A percentile compares a stretch with the other conserved stretches of the same genome.
Evolutionary conservation across 2,329 filamentous ascomycete genomes (phyloP).

Genomic region (Fusarium multiceps): DNA sequence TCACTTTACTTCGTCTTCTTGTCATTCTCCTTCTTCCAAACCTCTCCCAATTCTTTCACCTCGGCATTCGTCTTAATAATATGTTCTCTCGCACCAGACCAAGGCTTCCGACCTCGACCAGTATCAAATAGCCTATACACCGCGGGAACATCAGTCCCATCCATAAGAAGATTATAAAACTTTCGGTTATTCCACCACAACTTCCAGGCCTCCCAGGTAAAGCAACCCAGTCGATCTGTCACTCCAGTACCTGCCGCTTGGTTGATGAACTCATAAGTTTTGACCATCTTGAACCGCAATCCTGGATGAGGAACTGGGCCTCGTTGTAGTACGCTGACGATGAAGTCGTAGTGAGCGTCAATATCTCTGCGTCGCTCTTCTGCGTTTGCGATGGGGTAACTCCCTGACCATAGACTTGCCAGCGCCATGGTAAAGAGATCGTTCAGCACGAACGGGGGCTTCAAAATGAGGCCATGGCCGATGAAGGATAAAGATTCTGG

Average conservation of each 20-base stretch:
- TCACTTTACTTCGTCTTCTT: conserved; percentile 36
- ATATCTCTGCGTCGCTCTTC: conserved; percentile 46
- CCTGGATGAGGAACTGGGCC: conserved; percentile 45
- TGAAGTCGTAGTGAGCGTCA: conserved; percentile 44
- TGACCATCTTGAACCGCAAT: conserved; percentile 33
- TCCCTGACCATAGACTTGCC: conserved; percentile 45
- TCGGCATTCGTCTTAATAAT: conserved; percentile 47
- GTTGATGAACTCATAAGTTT: conserved; percentile 54
- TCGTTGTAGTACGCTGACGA: conserved; percentile 35
- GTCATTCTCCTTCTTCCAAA: conserved; percentile 39
- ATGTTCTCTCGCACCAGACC: conserved; percentile 52
- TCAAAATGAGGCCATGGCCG: conserved; percentile 43
- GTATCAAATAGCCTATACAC: conserved; percentile 57
- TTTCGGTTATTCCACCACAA: conserved; percentile 56
- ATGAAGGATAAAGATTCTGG: conserved; percentile 49
- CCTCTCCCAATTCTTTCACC: conserved; percentile 32
- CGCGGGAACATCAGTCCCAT: conserved; percentile 53
- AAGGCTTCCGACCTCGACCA: conserved; percentile 52
- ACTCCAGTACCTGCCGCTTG: conserved; percentile 57
- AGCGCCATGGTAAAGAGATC: conserved; percentile 50
- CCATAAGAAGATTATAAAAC: conserved; percentile 55
- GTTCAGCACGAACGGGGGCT: conserved; percentile 45
- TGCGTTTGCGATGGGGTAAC: conserved; percentile 31
- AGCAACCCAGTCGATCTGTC: conserved; percentile 53
- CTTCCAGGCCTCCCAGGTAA: conserved; percentile 55